Evolutionary conservation across 805 yeast species (phyloP).

Genomic region (Pichia phayaonensis): DNA sequence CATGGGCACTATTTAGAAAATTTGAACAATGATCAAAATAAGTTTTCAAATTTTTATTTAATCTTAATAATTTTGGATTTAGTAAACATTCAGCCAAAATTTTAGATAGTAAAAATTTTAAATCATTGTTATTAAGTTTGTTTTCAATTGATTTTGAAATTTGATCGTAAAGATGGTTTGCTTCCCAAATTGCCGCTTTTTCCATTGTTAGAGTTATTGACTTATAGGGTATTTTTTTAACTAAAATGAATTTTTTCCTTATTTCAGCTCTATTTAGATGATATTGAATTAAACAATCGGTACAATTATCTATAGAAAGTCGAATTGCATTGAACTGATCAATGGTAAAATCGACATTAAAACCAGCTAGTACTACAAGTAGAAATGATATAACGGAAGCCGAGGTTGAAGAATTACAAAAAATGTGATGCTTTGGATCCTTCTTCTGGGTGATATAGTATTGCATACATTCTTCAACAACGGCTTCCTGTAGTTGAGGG

Average conservation of each 20-base stretch:
- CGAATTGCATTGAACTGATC: slow-evolving; percentile 13
- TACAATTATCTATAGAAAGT: slow-evolving; percentile 39
- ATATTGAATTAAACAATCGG: slow-evolving; percentile 45
- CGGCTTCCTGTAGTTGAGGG: slow-evolving; percentile 13
- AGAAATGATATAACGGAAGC: slow-evolving; percentile 10
- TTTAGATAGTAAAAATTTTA: slow-evolving; percentile 18
- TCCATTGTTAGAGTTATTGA: slow-evolving; percentile 18
- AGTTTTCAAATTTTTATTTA: slow-evolving; percentile 28
- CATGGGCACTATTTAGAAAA: slow-evolving; percentile 11
- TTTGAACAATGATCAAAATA: slow-evolving; percentile 33
- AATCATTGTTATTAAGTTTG: slow-evolving; percentile 13
- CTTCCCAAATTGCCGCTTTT: slow-evolving; percentile 22
- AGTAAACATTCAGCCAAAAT: slow-evolving; percentile 41
- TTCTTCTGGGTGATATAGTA: slow-evolving; percentile 6
- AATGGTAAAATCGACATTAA: slow-evolving; percentile 27
- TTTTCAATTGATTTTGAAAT: slow-evolving; percentile 15
- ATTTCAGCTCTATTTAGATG: slow-evolving; percentile 45
- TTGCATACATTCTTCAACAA: slow-evolving; percentile 33
- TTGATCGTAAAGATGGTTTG: slow-evolving; percentile 13
- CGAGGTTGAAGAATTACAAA: slow-evolving; percentile 9
- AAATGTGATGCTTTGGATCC: slow-evolving; percentile 9
- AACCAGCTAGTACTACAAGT: slow-evolving; percentile 12
- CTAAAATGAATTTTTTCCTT: slow-evolving; percentile 42
- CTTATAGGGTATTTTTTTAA: slow-evolving; percentile 32
- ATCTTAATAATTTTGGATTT: slow-evolving; percentile 44